Evolutionary conservation across 129 eudicot species (phyloP).

Genomic region (Oenanthe sinensis): DNA sequence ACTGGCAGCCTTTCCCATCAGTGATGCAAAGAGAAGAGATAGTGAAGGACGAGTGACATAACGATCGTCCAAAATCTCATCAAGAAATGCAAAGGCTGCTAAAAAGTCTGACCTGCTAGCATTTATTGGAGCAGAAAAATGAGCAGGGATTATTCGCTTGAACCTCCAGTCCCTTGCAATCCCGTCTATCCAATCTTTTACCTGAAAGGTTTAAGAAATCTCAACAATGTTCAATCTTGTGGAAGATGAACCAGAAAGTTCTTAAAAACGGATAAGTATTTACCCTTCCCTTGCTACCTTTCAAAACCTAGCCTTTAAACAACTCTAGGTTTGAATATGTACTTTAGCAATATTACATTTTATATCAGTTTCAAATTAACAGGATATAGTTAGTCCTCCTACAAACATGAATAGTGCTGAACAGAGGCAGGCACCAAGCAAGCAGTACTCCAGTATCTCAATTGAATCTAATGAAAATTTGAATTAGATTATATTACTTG

Average conservation of each 20-base stretch:
- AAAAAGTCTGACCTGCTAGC: conserved; percentile 84
- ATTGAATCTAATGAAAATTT: not conserved
- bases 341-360: not conserved
- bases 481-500: conserved; percentile 16
- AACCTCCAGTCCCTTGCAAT: conserved; percentile 87
- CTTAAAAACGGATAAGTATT: not conserved
- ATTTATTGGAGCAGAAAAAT: conserved; percentile 88
- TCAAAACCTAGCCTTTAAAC: not conserved
- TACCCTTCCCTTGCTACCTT: not conserved
- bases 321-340: not conserved
- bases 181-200: conserved; percentile 91
- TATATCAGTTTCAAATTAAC: not conserved
- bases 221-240: not conserved
- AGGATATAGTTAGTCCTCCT: not conserved
- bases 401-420: not conserved
- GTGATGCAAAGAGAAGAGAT: conserved; percentile 65
- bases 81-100: conserved; percentile 92
- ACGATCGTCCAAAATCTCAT: conserved; percentile 83
- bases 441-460: not conserved
- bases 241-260: not conserved
- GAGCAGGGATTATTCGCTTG: conserved; percentile 93
- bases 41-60: conserved; percentile 80
- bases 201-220: conserved; percentile 33
- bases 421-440: not conserved
- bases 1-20: conserved; percentile 89